Base-by-base conservation (phyloP, 495 filamentous ascomycete species). In the Entonaema liquescens region DNA sequence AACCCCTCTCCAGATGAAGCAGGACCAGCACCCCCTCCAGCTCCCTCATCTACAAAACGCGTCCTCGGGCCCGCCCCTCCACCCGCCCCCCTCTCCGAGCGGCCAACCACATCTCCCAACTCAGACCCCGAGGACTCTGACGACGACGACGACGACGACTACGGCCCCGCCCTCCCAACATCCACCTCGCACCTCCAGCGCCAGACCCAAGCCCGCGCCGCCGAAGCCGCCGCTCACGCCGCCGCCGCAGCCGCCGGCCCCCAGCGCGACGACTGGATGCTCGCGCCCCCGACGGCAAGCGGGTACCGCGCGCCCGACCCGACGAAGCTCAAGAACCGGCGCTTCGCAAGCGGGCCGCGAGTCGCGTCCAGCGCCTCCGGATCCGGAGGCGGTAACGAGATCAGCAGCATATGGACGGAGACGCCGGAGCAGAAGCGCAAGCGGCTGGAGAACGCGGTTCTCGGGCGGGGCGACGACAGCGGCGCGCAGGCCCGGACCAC, bases 211-310 rank as follows among this genome's bases (percentile, higher is more conserved):
- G 75, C 55, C 50, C 72, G 52, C 40, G 67, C 68, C 15, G 40
- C 71, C 54, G 12, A 35, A 31, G 70, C 63, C 26, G 65, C 71
- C 26, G 54, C 68, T 62, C 44, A 72, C 19, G 57, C 72, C 15
- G 59, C 76, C 11, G 77, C 75, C 21, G 70, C 74, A 49, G 65
- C 75, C 31, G 49, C 73, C 13, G 77, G 79, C 5, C 74, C 81
- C 5, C 80, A 83, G 60, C 88, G 95, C 60, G 95, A 97, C 80
- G 89, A 93, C 73, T 99, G 95, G 95, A 99, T 99, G 95, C 84
- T 95, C 29, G 87, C 90, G 6, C 95, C 95, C 0, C 95, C 95
- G 0, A 87, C 86, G 3, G 79, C 84, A 26, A 86, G 85, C 79
- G 81, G 86, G 25, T 82, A 86, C 5, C 89, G 90, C 42, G 88